phyloP scores from a whole-genome alignment of 2,329 filamentous ascomycete genomes.

The Beauveria medogensis region DNA sequence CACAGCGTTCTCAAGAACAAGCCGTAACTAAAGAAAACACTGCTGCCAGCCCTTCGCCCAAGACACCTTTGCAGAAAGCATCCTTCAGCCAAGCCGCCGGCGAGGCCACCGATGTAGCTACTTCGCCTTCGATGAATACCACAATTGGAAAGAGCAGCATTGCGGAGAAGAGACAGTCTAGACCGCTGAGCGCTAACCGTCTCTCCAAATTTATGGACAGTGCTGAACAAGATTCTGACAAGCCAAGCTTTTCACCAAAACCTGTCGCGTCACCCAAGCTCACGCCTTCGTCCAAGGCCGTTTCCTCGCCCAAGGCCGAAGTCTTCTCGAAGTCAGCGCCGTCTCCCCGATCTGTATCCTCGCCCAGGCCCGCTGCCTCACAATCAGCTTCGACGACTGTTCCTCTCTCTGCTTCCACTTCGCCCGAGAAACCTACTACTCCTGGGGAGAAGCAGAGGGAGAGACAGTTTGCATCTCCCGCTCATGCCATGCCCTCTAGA shows the following conservation, averaged over 20 bases:
- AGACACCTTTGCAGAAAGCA: neutral
- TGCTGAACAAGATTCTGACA: constrained; percentile 20
- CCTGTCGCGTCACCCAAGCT: constrained; percentile 30
- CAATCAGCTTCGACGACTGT: neutral
- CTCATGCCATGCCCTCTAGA: constrained; percentile 7
- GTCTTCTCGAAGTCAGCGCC: neutral
- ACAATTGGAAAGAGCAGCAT: neutral
- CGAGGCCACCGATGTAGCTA: too few relatives aligned
- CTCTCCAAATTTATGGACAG: constrained; percentile 51
- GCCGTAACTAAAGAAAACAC: constrained; percentile 5
- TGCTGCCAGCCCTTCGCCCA: neutral
- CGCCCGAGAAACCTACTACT: neutral
- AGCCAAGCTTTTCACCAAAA: constrained; percentile 12
- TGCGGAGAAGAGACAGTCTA: constrained; percentile 4
- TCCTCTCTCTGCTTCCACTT: neutral
- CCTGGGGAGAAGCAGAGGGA: neutral
- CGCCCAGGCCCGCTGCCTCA: neutral
- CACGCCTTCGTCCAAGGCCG: constrained; percentile 16
- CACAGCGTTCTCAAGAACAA: constrained; percentile 15
- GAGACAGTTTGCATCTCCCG: constrained; percentile 5
- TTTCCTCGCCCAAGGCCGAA: neutral
- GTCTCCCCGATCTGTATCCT: neutral
- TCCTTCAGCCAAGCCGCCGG: too few relatives aligned
- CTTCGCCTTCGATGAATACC: neutral
- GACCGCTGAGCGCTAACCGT: constrained; percentile 43